Percentiles rank a stretch among this genome's conserved stretches.
Evolutionary conservation across 129 eudicot genomes (phyloP).

Genomic region (Chrysanthemum makinoi): DNA sequence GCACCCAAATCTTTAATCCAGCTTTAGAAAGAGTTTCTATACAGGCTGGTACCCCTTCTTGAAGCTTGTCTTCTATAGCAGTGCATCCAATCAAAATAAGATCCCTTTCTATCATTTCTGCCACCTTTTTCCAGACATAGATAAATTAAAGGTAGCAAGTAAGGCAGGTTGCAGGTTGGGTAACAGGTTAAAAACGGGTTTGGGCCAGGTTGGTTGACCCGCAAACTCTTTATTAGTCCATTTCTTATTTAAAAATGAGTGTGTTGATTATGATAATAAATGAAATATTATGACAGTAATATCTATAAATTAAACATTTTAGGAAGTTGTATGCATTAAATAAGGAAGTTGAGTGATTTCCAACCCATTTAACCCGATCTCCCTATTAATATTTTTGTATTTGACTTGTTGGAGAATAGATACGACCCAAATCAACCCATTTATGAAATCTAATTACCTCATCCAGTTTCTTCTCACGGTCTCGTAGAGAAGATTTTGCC

Average conservation of each 20-base stretch:
- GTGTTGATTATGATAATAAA: background rate
- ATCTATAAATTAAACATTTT: background rate
- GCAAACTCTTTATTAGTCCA: background rate
- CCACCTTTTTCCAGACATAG: slow-evolving; percentile 52
- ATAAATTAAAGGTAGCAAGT: background rate
- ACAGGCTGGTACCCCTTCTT: slow-evolving; percentile 97
- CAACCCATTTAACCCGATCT: background rate
- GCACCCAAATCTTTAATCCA: slow-evolving; percentile 97
- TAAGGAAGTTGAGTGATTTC: slow-evolving; percentile 7
- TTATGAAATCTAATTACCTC: slow-evolving; percentile 50
- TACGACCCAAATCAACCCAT: slow-evolving; percentile 3
- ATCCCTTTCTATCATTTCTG: slow-evolving; percentile 80
- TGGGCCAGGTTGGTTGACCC: background rate
- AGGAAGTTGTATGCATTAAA: background rate
- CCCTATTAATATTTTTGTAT: background rate
- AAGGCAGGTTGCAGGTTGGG: background rate
- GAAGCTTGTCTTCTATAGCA: slow-evolving; percentile 99
- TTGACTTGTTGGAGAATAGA: background rate
- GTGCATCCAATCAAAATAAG: slow-evolving; percentile 86
- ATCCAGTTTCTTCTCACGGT: slow-evolving; percentile 93
- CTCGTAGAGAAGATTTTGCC: slow-evolving; percentile 86
- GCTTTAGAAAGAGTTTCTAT: slow-evolving; percentile 94
- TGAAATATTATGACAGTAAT: background rate
- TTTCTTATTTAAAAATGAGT: background rate
- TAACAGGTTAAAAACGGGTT: background rate